phyloP scores from a whole-genome alignment of 306 rosid species.

The Lagenaria siceraria region DNA sequence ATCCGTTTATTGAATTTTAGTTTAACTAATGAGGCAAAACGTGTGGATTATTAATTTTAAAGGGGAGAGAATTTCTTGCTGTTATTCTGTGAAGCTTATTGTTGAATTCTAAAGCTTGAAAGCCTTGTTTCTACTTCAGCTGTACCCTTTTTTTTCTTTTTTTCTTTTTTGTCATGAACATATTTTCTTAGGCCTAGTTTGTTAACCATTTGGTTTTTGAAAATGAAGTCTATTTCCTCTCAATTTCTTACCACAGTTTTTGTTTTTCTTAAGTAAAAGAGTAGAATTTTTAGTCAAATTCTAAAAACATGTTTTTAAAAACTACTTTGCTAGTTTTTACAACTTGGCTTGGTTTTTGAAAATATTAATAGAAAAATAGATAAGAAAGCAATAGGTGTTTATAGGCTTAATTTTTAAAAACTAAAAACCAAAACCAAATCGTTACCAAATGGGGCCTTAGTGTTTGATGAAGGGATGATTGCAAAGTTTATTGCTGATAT shows the following conservation, averaged over 20 bases:
- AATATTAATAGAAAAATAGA: no score
- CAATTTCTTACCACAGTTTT: no score
- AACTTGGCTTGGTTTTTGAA: no score
- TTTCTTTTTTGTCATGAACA: not conserved
- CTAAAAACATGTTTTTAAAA: no score
- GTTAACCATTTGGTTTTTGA: no score
- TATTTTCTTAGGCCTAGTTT: not conserved
- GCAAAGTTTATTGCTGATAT: not conserved
- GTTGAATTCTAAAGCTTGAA: not conserved
- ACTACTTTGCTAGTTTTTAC: no score
- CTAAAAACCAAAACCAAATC: no score
- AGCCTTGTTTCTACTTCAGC: not conserved
- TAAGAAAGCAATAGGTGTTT: no score
- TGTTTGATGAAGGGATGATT: not conserved
- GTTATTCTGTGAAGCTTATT: not conserved
- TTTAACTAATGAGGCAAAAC: not conserved
- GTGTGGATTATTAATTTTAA: not conserved
- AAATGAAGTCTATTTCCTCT: no score
- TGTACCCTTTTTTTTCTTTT: not conserved
- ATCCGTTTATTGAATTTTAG: not conserved
- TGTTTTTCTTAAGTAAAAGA: no score
- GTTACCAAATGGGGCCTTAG: not conserved
- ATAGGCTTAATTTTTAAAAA: no score
- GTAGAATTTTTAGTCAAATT: no score
- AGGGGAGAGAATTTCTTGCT: not conserved